Percentiles rank a stretch among this genome's conserved stretches.
Conservation (phyloP, 1,284 basidiomycete species). For the Trichosporon coremiiforme region DNA sequence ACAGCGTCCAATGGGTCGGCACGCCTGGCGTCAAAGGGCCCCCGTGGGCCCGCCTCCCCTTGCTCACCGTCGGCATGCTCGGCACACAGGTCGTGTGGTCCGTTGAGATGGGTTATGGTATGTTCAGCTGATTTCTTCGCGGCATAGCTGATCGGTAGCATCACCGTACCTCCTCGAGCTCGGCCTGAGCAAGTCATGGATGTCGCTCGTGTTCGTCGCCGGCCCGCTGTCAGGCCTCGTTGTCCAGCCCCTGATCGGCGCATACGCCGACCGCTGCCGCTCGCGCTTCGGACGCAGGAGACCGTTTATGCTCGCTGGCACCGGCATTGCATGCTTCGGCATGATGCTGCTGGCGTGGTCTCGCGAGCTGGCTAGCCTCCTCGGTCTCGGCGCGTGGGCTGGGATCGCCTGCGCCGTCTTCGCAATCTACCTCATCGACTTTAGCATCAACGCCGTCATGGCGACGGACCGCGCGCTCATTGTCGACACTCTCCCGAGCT, state of each 20-base stretch:
- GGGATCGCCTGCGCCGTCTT: conserved; percentile 74
- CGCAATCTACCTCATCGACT: conserved; percentile 87
- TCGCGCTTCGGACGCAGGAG: conserved; percentile 80
- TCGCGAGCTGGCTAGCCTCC: conserved; percentile 67
- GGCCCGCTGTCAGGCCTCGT: conserved; percentile 89
- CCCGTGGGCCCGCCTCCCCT: conserved; percentile 66
- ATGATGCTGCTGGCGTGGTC: conserved; percentile 87
- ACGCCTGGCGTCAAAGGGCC: conserved; percentile 65
- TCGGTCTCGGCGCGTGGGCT: conserved; percentile 55
- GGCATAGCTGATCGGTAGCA: conserved; percentile 55
- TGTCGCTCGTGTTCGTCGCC: conserved; percentile 90
- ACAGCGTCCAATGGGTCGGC: conserved; percentile 61
- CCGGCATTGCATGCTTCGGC: conserved; percentile 67
- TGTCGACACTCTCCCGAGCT: conserved; percentile 62
- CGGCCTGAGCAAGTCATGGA: conserved; percentile 80
- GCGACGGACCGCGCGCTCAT: conserved; percentile 58
- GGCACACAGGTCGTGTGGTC: conserved; percentile 87
- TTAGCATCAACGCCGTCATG: conserved; percentile 77
- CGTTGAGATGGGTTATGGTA: conserved; percentile 87
- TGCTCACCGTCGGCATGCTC: conserved; percentile 73
- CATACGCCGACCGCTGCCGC: conserved; percentile 83
- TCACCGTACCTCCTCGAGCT: conserved; percentile 90
- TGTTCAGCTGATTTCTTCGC: conserved; percentile 32
- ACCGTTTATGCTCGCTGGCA: conserved; percentile 78
- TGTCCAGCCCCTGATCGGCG: conserved; percentile 85